Evolutionary conservation across 2,329 filamentous ascomycete genomes (phyloP), one percentile per base, ranked within the genome.

Genomic region (Dactylellina parvicollis): DNA sequence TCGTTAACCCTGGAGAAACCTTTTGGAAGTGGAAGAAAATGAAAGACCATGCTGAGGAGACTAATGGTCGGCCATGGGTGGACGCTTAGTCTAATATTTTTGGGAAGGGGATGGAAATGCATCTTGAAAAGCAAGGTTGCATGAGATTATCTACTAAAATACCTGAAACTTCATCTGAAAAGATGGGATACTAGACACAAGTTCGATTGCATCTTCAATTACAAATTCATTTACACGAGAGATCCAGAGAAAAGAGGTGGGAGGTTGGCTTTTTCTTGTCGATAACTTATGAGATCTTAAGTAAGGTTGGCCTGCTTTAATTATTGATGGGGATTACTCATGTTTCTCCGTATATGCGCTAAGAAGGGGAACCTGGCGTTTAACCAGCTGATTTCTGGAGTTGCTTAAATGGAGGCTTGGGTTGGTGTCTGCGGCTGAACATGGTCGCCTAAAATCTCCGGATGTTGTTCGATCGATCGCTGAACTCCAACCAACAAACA

Each of bases 21-120:
- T 22, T 76, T 14, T 81, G 79, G 77, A 77, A 72, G 36, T 81
- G 79, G 79, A 79, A 77, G 66, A 78, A 75, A 14, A 67, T 80
- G 59, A 49, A 65, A 18, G 77, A 79, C 50, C 66, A 79, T 52
- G 79, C 78, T 2, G 59, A 55, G 44, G 76, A 78, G 54, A 78
- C 74, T 0, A 54, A 50, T 4, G 79, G 79, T 2, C 70, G 69
- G 38, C 78, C 78, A 9, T 78, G 76, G 77, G 60, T 52, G 44
- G 75, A 77, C 32, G 24, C 26, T n/a, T 32, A 56, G 30, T n/a
- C 14, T 34, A 7, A 8, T 8, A 30, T 28, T 5, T 28, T 50
- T 16, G 5, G 24, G 22, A 3, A 9, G 2, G 18, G 24, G 42
- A 16, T 18, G 42, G n/a, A n/a, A n/a, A n/a, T n/a, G n/a, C n/a